Percentiles rank a stretch among this genome's conserved stretches.
Conservation (phyloP, 495 filamentous ascomycete genomes). For the Lophiostoma macrostomum region DNA sequence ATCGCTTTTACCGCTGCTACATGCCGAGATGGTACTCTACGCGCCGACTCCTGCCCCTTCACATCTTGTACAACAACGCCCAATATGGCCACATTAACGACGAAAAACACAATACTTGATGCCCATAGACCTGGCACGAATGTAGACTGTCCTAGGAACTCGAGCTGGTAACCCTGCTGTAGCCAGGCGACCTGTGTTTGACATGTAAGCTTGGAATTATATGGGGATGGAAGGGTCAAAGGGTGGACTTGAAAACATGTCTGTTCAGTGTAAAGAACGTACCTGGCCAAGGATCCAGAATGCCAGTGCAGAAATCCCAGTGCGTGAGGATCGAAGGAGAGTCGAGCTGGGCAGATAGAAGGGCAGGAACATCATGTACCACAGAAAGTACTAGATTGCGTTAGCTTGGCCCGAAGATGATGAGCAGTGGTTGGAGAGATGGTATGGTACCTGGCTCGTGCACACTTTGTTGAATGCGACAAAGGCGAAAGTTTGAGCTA, state of each 20-base stretch:
- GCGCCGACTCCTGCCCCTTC: constrained; percentile 30
- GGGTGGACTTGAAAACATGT: too few relatives aligned
- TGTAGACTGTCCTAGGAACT: constrained; percentile 81
- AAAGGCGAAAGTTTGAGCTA: constrained; percentile 98
- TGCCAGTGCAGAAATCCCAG: constrained; percentile 60
- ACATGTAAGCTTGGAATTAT: not conserved
- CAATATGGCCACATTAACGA: constrained; percentile 82
- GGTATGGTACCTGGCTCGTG: constrained; percentile 76
- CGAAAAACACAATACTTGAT: constrained; percentile 73
- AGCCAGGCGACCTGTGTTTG: constrained; percentile 71
- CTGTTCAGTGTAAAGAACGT: constrained; percentile 26
- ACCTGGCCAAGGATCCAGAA: constrained; percentile 73
- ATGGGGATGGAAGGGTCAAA: too few relatives aligned
- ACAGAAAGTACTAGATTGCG: constrained; percentile 79
- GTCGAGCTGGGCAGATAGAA: constrained; percentile 82
- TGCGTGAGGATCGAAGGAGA: constrained; percentile 53
- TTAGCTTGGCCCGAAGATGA: constrained; percentile 5
- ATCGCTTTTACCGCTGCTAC: too few relatives aligned
- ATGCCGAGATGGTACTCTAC: too few relatives aligned
- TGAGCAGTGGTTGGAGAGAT: constrained; percentile 1
- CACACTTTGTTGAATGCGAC: constrained; percentile 98
- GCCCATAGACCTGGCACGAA: constrained; percentile 83
- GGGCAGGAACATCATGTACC: constrained; percentile 91
- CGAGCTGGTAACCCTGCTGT: constrained; percentile 80
- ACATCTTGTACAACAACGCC: constrained; percentile 74